phyloP scores from a whole-genome alignment of 2,329 filamentous ascomycete genomes.

The Sarocladium kiliense region DNA sequence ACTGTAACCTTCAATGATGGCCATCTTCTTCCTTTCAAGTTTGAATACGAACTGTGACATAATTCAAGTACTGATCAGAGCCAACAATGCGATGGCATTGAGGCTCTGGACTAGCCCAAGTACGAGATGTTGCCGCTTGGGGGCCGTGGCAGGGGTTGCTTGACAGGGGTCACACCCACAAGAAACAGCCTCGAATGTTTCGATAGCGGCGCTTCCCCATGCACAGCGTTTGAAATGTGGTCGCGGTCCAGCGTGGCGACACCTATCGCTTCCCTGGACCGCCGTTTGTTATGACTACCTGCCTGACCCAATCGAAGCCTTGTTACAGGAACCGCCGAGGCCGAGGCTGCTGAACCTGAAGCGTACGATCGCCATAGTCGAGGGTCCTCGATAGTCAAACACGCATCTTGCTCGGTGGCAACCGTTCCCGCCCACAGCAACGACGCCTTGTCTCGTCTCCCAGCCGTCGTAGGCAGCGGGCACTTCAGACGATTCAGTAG shows the following conservation, averaged over 20 bases:
- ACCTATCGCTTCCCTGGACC: no score
- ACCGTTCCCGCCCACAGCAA: background rate
- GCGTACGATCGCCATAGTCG: background rate
- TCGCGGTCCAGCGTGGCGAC: background rate
- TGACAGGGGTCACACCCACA: background rate
- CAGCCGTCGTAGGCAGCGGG: background rate
- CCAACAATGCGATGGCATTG: no score
- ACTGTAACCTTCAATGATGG: background rate
- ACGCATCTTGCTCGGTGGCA: background rate
- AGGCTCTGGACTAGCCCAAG: background rate
- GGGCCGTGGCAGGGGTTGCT: background rate
- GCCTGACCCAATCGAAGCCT: background rate
- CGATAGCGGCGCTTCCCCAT: constrained; percentile 4
- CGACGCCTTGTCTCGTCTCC: background rate
- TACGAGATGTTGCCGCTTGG: background rate
- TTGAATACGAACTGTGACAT: no score
- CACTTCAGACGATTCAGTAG: constrained; percentile 8
- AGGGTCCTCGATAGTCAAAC: background rate
- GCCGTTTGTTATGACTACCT: background rate
- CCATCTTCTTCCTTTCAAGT: no score
- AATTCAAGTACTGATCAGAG: no score
- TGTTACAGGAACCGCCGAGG: constrained; percentile 4
- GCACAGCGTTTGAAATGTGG: background rate
- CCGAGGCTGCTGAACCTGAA: constrained; percentile 8
- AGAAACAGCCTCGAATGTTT: constrained; percentile 9